Conservation (phyloP, 805 yeast species). For the Candida ficus region DNA sequence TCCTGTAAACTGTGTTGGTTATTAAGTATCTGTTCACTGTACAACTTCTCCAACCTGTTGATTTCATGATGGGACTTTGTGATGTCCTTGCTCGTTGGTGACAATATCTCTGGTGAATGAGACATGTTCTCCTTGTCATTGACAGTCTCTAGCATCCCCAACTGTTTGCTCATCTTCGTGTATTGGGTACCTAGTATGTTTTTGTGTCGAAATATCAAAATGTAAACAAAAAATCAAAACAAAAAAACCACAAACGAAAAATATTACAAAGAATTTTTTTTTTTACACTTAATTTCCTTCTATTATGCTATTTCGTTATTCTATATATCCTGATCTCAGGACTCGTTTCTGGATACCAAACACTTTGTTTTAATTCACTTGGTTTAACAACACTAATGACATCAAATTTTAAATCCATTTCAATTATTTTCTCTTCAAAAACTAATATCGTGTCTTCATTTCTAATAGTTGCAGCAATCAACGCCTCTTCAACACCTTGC, state of each 20-base stretch:
- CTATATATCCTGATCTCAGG: slow-evolving; percentile 17
- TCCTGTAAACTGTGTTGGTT: slow-evolving; percentile 29
- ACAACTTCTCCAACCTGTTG: slow-evolving; percentile 15
- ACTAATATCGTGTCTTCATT: slow-evolving; percentile 44
- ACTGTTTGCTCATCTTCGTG: not conserved
- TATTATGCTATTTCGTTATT: not conserved
- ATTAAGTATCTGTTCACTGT: slow-evolving; percentile 19
- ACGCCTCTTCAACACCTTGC: slow-evolving; percentile 24
- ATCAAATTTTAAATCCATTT: slow-evolving; percentile 16
- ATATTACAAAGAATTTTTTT: no score
- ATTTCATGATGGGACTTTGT: slow-evolving; percentile 5
- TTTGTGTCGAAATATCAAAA: no score
- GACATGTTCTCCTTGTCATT: slow-evolving; percentile 6
- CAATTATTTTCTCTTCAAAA: slow-evolving; percentile 35
- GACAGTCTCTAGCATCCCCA: not conserved
- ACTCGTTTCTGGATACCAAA: slow-evolving; percentile 17
- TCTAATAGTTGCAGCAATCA: slow-evolving; percentile 74
- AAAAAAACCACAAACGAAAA: no score
- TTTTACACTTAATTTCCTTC: no score
- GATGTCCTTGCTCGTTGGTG: not conserved
- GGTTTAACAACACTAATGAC: slow-evolving; percentile 14
- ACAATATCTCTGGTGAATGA: not conserved
- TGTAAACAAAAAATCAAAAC: slow-evolving; percentile 4
- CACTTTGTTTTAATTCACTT: slow-evolving; percentile 19
- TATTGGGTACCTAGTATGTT: not conserved